Evolutionary conservation across 2,329 filamentous ascomycete species (phyloP), one percentile per base, ranked within the genome.

Genomic region (Pezicula radicicola): DNA sequence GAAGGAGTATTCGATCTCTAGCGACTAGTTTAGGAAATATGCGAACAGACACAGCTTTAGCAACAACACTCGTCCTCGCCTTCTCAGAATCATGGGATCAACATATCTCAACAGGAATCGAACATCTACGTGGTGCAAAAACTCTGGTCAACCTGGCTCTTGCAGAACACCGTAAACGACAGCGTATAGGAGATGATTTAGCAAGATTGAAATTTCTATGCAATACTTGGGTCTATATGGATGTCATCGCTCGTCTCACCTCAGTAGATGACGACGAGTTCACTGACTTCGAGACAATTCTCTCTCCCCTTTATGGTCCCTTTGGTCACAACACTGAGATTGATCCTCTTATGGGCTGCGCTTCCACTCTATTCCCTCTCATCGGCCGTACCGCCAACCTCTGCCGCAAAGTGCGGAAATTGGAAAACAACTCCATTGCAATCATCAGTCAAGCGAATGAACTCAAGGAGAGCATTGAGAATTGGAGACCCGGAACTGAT

Each of bases 161-260:
- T 21, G 67, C 57, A 4, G 71, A 51, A 68, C 75, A 59, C 74
- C 79, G 63, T 67, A 70, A 56, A 65, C 65, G 30, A 60, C 73
- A 39, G 60, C 71, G 73, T 30, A 63, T 61, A n/a, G 76, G 75
- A 4, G 66, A 74, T 21, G 77, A 82, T 42, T 65, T 80, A 12
- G 70, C 74, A 37, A 72, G 83, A 7, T 70, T 89, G 21, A 81
- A 80, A 50, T 89, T 89, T 59, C 71, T 89, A 16, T 86, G 83
- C 68, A 88, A 88, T 62, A 83, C 88, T 3, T 89, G 84, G 82
- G 76, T 88, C 7, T 89, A 89, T 61, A 85, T 88, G 78, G 84
- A 88, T 63, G 86, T 89, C 27, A 84, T 89, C 55, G 81, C 85
- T 21, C 78, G 85, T 13, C 70, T 89, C 46, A 88, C 84, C 0